These are phyloP conservation scores for Fusarium sambucinum DNA, from an alignment of 2,329 filamentous ascomycete genomes.

Conservation along the genomic window DNA sequence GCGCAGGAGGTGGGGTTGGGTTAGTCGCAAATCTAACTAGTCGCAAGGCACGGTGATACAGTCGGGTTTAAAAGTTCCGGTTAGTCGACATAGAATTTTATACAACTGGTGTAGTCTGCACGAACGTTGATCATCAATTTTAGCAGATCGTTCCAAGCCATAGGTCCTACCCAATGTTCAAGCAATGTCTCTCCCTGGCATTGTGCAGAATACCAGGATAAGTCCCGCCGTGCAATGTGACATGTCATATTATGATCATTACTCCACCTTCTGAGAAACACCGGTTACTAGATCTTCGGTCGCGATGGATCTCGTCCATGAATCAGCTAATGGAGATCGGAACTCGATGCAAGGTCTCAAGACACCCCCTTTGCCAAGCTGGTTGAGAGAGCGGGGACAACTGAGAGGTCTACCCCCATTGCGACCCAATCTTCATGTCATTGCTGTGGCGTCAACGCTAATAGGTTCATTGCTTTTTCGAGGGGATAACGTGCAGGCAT, in stretches of 20 bases:
- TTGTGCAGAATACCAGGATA: constrained; percentile 40
- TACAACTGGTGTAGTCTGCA: constrained; percentile 15
- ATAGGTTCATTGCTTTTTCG: constrained; percentile 35
- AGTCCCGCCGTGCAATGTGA: constrained; percentile 42
- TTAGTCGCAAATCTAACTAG: constrained; percentile 10
- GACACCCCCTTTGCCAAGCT: constrained; percentile 5
- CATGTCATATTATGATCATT: constrained; percentile 45
- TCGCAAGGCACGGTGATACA: not conserved
- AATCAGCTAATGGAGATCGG: constrained; percentile 10
- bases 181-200: constrained; percentile 28
- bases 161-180: constrained; percentile 11
- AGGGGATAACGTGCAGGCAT: constrained; percentile 14
- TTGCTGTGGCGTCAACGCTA: constrained; percentile 20
- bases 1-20: constrained; percentile 24
- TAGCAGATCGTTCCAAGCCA: constrained; percentile 37
- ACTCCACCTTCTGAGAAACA: constrained; percentile 28
- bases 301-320: constrained; percentile 20
- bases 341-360: constrained; percentile 7
- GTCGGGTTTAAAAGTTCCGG: constrained; percentile 6
- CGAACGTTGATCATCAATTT: constrained; percentile 24
- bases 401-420: constrained; percentile 2
- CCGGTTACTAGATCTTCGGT: constrained; percentile 2
- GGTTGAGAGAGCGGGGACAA: constrained; percentile 2
- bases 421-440: constrained; percentile 15
- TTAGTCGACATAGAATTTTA: constrained; percentile 13